Base-by-base conservation (phyloP, 306 rosid species). In the Glycine tomentella region DNA sequence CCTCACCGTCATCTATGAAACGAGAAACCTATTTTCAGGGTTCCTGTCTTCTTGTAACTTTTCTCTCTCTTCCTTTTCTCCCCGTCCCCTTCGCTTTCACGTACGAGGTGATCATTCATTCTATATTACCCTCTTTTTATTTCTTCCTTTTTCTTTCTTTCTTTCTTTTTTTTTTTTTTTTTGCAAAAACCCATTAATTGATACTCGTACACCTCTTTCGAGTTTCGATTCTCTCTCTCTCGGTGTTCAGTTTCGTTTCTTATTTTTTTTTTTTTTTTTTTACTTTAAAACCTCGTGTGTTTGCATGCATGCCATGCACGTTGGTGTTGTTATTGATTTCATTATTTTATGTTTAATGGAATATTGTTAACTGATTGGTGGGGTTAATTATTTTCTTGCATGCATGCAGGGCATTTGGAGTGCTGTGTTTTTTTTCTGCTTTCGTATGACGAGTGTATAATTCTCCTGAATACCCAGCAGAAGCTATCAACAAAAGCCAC, bases 371-470 rank as follows among this genome's bases (percentile, higher is more conserved):
- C 13, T 69, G 42, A 48, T 67, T 76, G 65, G 74, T 63, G 36
- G 52, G 11, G 52, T 46, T 2, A 25, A 25, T 25, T 25, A 25
- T 25, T 25, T 25, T 25, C 31, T 25, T n/a, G 79, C 79, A 49
- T 83, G 79, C 76, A 45, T 81, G 88, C 85, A 86, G 96, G 82
- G 83, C 89, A 84, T 75, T 86, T 80, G 81, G 80, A 72, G 87
- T 83, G 84, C 79, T 81, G 46, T 72, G 67, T 36, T 16, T 34
- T 15, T 16, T 44, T 72, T 75, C 78, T 83, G 84, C 87, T 70
- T 16, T 33, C 71, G 79, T 50, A 86, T 80, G 91, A 92, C 83
- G 92, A 87, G 85, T 85, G 80, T 80, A 63, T 90, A 80, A 72
- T 75, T 79, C 84, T 83, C 79, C 72, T 14, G 62, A 74, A 45